phyloP scores from a whole-genome alignment of 345 rosid species.

The Populus pruinosa region DNA sequence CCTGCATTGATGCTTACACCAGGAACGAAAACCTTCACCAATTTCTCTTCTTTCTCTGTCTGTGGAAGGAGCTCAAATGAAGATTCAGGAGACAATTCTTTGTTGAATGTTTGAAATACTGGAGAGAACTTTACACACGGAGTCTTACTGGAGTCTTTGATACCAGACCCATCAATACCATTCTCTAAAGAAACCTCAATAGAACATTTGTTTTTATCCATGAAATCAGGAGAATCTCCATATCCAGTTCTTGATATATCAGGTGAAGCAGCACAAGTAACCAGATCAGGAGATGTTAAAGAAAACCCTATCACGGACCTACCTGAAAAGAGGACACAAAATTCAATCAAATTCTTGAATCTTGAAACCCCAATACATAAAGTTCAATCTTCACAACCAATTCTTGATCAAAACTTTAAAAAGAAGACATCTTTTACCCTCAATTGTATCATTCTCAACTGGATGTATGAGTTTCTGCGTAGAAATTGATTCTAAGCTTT shows the following conservation, averaged over 20 bases:
- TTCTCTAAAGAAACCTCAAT: constrained; percentile 78
- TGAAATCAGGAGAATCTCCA: constrained; percentile 47
- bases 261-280: constrained; percentile 66
- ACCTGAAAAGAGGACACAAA: constrained; percentile 37
- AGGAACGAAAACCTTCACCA: constrained; percentile 15
- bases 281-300: constrained; percentile 69
- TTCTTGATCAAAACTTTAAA: background rate
- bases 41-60: constrained; percentile 17
- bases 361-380: background rate
- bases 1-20: constrained; percentile 47
- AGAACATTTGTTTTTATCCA: constrained; percentile 26
- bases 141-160: constrained; percentile 25
- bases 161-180: constrained; percentile 48
- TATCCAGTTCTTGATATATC: constrained; percentile 41
- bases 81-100: constrained; percentile 62
- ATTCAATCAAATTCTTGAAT: background rate
- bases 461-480: background rate
- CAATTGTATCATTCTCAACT: constrained; percentile 7
- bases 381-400: background rate
- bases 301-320: constrained; percentile 59
- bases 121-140: constrained; percentile 67
- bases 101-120: constrained; percentile 50
- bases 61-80: constrained; percentile 74
- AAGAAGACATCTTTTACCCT: constrained; percentile 14
- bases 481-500: constrained; percentile 6